Percentiles rank a stretch among this genome's conserved stretches.
Conservation (phyloP, 331 rosid genomes). For the Quercus tomentella region DNA sequence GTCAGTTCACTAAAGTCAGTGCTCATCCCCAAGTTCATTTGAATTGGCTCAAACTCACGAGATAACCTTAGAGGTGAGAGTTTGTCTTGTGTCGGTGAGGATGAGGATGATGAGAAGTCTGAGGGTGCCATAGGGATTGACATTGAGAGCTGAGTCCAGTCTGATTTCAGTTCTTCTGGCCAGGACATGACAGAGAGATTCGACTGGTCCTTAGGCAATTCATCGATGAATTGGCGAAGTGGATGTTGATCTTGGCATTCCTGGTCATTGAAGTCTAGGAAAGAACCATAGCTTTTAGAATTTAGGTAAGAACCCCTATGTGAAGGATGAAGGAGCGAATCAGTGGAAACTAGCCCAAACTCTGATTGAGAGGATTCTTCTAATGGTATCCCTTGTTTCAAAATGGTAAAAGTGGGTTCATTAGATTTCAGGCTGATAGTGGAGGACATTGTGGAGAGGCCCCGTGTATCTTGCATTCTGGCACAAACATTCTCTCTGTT, state of each 20-base stretch:
- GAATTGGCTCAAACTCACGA: slow-evolving; percentile 51
- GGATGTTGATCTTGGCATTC: slow-evolving; percentile 40
- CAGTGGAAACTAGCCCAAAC: slow-evolving; percentile 64
- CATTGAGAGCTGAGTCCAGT: slow-evolving; percentile 73
- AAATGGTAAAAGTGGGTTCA: slow-evolving; percentile 37
- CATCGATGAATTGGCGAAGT: slow-evolving; percentile 63
- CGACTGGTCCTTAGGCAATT: slow-evolving; percentile 52
- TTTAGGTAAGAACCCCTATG: slow-evolving; percentile 33
- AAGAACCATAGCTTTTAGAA: slow-evolving; percentile 19
- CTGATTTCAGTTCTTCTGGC: slow-evolving; percentile 58
- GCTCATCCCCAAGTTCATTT: slow-evolving; percentile 60
- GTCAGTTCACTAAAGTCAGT: slow-evolving; percentile 26
- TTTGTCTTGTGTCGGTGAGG: slow-evolving; percentile 49
- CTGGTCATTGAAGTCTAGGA: slow-evolving; percentile 17
- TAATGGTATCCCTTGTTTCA: slow-evolving; percentile 37
- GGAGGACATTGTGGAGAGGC: slow-evolving; percentile 53
- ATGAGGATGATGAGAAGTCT: slow-evolving; percentile 44
- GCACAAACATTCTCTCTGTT: slow-evolving; percentile 45
- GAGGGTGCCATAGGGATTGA: slow-evolving; percentile 62
- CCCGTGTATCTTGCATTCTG: slow-evolving; percentile 45
- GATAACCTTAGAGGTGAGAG: slow-evolving; percentile 61
- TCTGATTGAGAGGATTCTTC: slow-evolving; percentile 52
- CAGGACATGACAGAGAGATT: slow-evolving; percentile 37
- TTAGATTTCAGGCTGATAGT: slow-evolving; percentile 47
- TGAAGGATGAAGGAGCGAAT: slow-evolving; percentile 66